Evolutionary conservation across 169 alveolate species (phyloP), one percentile per base, ranked within the genome.

Genomic region (Plasmodium cynomolgi): DNA sequence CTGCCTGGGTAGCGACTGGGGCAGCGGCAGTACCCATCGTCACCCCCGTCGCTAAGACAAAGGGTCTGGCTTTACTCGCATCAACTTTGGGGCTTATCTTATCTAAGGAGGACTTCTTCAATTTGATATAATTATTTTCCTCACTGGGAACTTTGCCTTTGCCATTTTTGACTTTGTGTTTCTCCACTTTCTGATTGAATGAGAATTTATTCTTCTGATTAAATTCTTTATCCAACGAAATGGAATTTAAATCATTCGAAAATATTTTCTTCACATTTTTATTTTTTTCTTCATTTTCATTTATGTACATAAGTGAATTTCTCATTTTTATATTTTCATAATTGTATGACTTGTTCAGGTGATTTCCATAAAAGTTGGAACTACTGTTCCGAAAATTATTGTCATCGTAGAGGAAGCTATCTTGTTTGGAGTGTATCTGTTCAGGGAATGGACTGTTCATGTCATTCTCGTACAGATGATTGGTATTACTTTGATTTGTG

Each of bases 211-310:
- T 71, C 50, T 84, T 84, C 50, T 71, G 47, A 58, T 83, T 50
- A 56, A 33, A 41, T 39, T 37, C 73, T 80, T 80, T 47, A 13
- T 81, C 79, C 37, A 81, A n/a, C 15, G 90, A 81, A 29, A 81
- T n/a, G 15, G 90, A 33, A 39, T 7, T 80, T 81, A 81, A 31
- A 26, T 81, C 90, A 56, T 50, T 50, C 23, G 90, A 81, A 81
- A 81, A 81, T 20, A 81, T 56, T 81, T 54, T 81, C 26, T 50
- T 81, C 33, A 47, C 31, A 54, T 81, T 81, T 81, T 81, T 31
- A 54, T 56, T 84, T 68, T 84, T 72, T 33, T 84, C 54, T 39
- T 71, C 83, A 84, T 71, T 62, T 39, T 84, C 92, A 41, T 84
- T 84, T 41, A 73, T 15, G 74, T 41, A 71, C 6, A 68, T 84